A percentile compares a stretch with the other conserved stretches of the same genome.
These are phyloP conservation scores for Keqinozyma sinolaborantium DNA, from an alignment of 1,139 yeast genomes.

Conservation along the genomic window DNA sequence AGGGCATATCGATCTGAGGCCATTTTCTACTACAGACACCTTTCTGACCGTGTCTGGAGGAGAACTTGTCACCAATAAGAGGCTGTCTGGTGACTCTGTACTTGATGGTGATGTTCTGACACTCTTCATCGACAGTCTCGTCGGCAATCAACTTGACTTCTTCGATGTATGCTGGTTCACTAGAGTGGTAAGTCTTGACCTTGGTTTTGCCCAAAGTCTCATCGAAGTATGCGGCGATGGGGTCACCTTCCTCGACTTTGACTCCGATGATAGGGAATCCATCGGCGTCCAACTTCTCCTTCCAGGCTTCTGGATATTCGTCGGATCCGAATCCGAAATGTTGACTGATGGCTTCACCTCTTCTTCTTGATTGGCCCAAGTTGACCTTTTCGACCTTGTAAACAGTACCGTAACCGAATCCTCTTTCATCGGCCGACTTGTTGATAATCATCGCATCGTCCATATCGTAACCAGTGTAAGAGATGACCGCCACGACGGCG, in stretches of 20 bases:
- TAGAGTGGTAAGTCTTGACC: slow-evolving; percentile 88
- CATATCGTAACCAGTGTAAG: slow-evolving; percentile 99
- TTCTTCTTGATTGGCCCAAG: slow-evolving; percentile 69
- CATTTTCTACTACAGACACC: slow-evolving; percentile 99
- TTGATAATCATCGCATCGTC: slow-evolving; percentile 98
- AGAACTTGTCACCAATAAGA: slow-evolving; percentile 94
- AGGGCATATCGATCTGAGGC: slow-evolving; percentile 97
- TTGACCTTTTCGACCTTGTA: slow-evolving; percentile 93
- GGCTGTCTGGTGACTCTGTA: slow-evolving; percentile 91
- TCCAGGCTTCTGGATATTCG: slow-evolving; percentile 90
- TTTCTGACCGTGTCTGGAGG: slow-evolving; percentile 98
- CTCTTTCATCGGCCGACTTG: slow-evolving; percentile 96
- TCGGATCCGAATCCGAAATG: slow-evolving; percentile 94
- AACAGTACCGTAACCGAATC: slow-evolving; percentile 96
- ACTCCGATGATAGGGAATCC: slow-evolving; percentile 92
- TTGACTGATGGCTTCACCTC: slow-evolving; percentile 93
- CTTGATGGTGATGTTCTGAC: slow-evolving; percentile 84
- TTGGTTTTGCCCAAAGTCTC: slow-evolving; percentile 90
- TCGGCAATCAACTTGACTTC: slow-evolving; percentile 92
- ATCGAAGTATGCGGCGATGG: slow-evolving; percentile 88
- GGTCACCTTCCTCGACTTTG: slow-evolving; percentile 91
- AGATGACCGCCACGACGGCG: slow-evolving; percentile 97
- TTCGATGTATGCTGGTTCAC: slow-evolving; percentile 92
- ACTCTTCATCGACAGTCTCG: slow-evolving; percentile 72
- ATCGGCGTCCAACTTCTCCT: slow-evolving; percentile 81